Percentiles rank a stretch among this genome's conserved stretches.
These are phyloP conservation scores for Lathyrus tuberosus DNA, from an alignment of 306 rosid species.

Conservation along the genomic window DNA sequence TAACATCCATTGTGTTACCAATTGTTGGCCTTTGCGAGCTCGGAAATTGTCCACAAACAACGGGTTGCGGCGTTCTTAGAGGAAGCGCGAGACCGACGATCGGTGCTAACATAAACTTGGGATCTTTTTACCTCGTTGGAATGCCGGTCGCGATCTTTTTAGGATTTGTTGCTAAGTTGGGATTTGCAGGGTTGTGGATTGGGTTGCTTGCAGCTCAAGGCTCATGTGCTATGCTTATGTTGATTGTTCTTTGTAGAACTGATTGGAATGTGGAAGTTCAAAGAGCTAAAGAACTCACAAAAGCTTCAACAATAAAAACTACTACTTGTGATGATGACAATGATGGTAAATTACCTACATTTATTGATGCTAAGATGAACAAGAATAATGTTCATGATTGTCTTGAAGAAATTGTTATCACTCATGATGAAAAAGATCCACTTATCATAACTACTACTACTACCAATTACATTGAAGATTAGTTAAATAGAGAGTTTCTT, in stretches of 20 bases:
- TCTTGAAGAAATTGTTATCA: slow-evolving; percentile 60
- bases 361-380: slow-evolving; percentile 25
- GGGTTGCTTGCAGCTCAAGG: slow-evolving; percentile 97
- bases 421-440: slow-evolving; percentile 60
- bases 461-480: slow-evolving; percentile 12
- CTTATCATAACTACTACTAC: slow-evolving; percentile 34
- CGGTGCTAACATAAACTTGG: slow-evolving; percentile 88
- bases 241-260: slow-evolving; percentile 71
- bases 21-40: slow-evolving; percentile 90
- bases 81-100: slow-evolving; percentile 86
- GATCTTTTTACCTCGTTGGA: slow-evolving; percentile 88
- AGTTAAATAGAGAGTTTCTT: slow-evolving; percentile 24
- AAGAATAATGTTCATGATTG: slow-evolving; percentile 26
- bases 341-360: slow-evolving; percentile 39
- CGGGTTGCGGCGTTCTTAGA: slow-evolving; percentile 86
- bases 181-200: slow-evolving; percentile 86
- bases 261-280: slow-evolving; percentile 73
- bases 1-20: slow-evolving; percentile 81
- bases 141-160: slow-evolving; percentile 82
- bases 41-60: slow-evolving; percentile 95
- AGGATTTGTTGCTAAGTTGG: slow-evolving; percentile 75
- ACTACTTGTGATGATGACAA: slow-evolving; percentile 5
- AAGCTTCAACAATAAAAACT: slow-evolving; percentile 20
- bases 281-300: slow-evolving; percentile 72
- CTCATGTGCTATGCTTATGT: slow-evolving; percentile 77